A percentile compares a stretch with the other conserved stretches of the same genome.
Evolutionary conservation across 169 alveolate species (phyloP).

Genomic region (Plasmodium sp.): DNA sequence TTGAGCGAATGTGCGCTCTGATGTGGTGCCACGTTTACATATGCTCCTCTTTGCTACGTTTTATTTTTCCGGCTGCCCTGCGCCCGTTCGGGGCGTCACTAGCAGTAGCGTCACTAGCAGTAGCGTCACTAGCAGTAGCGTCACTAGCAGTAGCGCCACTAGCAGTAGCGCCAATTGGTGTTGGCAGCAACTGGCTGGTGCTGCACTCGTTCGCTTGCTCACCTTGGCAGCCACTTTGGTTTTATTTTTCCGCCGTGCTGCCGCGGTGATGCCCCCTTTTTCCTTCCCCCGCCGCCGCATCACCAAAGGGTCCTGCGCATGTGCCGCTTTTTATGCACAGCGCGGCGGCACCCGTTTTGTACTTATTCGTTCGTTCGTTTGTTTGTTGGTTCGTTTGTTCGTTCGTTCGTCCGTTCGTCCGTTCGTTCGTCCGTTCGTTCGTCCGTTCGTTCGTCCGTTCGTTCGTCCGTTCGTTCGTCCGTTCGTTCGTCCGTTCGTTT

Average conservation of each 20-base stretch:
- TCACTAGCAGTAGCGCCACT: no score
- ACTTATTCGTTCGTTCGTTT: no score
- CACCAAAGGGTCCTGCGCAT: background rate
- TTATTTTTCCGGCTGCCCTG: background rate
- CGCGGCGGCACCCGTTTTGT: background rate
- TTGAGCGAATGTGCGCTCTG: background rate
- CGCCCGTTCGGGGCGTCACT: background rate
- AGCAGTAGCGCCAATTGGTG: background rate
- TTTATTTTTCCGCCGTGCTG: background rate
- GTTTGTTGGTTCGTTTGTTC: no score
- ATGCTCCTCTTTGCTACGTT: background rate
- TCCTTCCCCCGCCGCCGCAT: background rate
- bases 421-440: no score
- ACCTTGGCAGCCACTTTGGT: no score
- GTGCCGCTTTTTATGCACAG: background rate
- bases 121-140: background rate
- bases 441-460: no score
- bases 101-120: background rate
- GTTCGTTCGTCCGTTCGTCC: no score
- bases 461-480: no score
- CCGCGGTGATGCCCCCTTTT: background rate
- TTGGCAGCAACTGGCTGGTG: background rate
- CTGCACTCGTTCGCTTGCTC: background rate
- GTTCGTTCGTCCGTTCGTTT: no score
- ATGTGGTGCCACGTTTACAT: background rate